Evolutionary conservation across 2,329 filamentous ascomycete genomes (phyloP).

Genomic region (Dissoconium aciculare): DNA sequence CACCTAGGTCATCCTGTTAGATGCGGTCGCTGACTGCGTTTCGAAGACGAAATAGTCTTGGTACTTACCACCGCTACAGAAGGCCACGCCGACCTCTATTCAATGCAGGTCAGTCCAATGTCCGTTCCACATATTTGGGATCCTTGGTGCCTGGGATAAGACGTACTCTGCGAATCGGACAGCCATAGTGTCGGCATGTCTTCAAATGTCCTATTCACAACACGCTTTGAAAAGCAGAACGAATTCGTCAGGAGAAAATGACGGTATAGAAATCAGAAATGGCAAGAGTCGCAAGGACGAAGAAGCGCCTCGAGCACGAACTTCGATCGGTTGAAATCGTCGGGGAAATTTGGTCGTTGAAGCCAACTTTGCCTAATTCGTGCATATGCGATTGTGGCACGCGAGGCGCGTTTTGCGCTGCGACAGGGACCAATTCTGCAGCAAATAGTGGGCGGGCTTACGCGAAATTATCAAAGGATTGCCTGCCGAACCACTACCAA

Average conservation of each 20-base stretch:
- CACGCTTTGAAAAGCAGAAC: not conserved
- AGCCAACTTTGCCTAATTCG: not conserved
- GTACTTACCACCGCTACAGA: conserved; percentile 83
- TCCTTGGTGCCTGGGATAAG: not conserved
- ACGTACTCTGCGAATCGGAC: conserved; percentile 84
- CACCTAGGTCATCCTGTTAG: conserved; percentile 43
- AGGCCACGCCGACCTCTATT: conserved; percentile 86
- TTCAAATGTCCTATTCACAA: conserved; percentile 7
- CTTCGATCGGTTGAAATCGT: not conserved
- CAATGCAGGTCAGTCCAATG: not conserved
- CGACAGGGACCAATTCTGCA: too few species aligned
- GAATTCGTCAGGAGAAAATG: not conserved
- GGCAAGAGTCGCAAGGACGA: too few species aligned
- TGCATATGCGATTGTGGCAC: too few species aligned
- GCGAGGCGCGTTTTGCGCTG: not conserved
- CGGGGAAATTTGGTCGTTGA: not conserved
- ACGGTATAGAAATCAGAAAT: not conserved
- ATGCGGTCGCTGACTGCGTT: not conserved
- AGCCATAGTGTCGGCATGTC: conserved; percentile 88
- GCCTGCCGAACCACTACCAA: too few species aligned
- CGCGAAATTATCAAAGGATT: too few species aligned
- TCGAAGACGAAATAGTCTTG: conserved; percentile 1
- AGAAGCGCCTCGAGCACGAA: too few species aligned
- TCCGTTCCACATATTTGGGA: not conserved
- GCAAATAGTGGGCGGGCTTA: too few species aligned